Conservation (phyloP, 768 basidiomycete genomes). For the Trametes elegans region DNA sequence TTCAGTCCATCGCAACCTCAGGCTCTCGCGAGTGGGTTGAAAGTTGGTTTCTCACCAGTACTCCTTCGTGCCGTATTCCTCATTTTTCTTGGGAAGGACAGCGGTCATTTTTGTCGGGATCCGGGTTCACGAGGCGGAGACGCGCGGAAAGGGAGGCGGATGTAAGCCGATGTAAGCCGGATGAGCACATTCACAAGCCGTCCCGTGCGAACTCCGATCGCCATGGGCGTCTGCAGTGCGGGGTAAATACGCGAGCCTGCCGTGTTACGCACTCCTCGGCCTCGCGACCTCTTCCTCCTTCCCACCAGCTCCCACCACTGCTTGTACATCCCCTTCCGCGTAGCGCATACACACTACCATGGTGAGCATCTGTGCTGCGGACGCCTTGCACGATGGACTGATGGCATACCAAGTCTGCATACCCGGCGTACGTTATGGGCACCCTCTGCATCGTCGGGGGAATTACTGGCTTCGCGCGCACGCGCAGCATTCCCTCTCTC, state of each 20-base stretch:
- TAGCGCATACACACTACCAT: background rate
- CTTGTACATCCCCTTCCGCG: slow-evolving; percentile 3
- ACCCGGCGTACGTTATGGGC: slow-evolving; percentile 79
- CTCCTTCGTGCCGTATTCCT: slow-evolving; percentile 63
- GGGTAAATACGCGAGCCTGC: slow-evolving; percentile 20
- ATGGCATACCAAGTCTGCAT: slow-evolving; percentile 56
- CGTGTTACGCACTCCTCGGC: no score
- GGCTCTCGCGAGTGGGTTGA: no score
- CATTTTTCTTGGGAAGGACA: slow-evolving; percentile 58
- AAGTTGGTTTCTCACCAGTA: slow-evolving; percentile 65
- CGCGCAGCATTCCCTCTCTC: slow-evolving; percentile 77
- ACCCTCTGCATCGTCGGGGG: slow-evolving; percentile 76
- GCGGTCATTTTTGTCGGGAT: slow-evolving; percentile 1
- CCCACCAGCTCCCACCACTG: slow-evolving; percentile 14
- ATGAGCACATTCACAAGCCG: slow-evolving; percentile 7
- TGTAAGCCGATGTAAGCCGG: background rate
- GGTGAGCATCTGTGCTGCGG: background rate
- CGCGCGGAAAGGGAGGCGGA: background rate
- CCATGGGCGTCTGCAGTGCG: slow-evolving; percentile 8
- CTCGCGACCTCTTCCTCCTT: slow-evolving; percentile 3
- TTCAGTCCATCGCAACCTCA: background rate
- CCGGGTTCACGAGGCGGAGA: background rate
- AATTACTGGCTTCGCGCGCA: slow-evolving; percentile 65
- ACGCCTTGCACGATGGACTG: background rate
- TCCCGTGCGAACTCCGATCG: slow-evolving; percentile 16